A percentile compares a stretch with the other conserved stretches of the same genome.
phyloP scores from a whole-genome alignment of 352 stramenopile species.

The Phytophthora crassamura region DNA sequence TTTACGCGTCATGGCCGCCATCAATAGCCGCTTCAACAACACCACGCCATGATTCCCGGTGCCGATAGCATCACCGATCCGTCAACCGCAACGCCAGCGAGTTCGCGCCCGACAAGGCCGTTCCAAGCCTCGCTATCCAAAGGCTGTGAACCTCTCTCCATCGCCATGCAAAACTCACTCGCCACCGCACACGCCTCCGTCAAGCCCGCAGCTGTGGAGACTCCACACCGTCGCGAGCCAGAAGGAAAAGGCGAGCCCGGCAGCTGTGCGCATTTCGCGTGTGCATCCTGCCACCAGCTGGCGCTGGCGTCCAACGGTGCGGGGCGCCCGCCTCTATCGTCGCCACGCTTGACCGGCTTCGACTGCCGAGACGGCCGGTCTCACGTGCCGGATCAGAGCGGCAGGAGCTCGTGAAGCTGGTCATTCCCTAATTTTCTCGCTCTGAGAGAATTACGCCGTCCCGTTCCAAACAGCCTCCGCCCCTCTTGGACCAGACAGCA shows the following conservation, averaged over 20 bases:
- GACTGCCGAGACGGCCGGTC: constrained; percentile 34
- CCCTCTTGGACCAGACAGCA: constrained; percentile 6
- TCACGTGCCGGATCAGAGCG: constrained; percentile 26
- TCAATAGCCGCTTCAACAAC: constrained; percentile 7
- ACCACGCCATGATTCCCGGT: constrained; percentile 17
- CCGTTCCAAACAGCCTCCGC: constrained; percentile 1
- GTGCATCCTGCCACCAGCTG: constrained; percentile 20
- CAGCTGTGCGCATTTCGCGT: constrained; percentile 33
- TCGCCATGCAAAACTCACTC: background rate
- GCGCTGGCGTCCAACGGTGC: constrained; percentile 19
- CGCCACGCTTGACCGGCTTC: constrained; percentile 11
- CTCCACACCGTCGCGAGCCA: constrained; percentile 10
- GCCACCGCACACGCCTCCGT: background rate
- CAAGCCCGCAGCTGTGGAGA: background rate
- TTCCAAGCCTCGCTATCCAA: background rate
- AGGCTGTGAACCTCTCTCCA: background rate
- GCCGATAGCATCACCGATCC: constrained; percentile 20
- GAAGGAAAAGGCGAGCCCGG: constrained; percentile 32
- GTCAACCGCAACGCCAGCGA: background rate
- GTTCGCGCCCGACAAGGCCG: background rate
- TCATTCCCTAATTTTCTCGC: constrained; percentile 44
- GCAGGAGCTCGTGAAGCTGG: constrained; percentile 8
- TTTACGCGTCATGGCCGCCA: constrained; percentile 6
- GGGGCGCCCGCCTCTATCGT: constrained; percentile 1
- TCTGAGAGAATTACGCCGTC: constrained; percentile 32